Conservation (phyloP, 2,329 filamentous ascomycete species). For the Scedosporium aurantiacum region DNA sequence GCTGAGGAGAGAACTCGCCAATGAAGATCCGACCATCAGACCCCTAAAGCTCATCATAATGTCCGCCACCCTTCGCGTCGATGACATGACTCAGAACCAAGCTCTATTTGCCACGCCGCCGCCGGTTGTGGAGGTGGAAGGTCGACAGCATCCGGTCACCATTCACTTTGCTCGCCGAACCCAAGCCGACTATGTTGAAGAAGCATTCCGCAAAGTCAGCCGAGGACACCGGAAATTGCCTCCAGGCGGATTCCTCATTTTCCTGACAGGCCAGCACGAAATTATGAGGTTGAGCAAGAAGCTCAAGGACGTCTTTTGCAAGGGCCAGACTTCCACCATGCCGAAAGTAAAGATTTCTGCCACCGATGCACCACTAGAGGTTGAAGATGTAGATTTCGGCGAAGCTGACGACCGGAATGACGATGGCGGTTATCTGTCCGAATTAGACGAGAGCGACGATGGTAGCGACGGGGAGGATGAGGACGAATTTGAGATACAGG, state of each 20-base stretch:
- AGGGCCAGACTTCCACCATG: constrained; percentile 43
- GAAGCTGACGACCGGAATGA: constrained; percentile 44
- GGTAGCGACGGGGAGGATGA: constrained; percentile 40
- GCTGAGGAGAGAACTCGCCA: constrained; percentile 62
- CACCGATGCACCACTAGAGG: constrained; percentile 66
- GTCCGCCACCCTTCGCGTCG: constrained; percentile 88
- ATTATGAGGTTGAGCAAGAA: constrained; percentile 74
- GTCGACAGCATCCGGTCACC: constrained; percentile 82
- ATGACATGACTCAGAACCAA: constrained; percentile 78
- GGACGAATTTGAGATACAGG: constrained; percentile 58
- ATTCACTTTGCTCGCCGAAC: constrained; percentile 80
- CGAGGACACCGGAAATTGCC: constrained; percentile 84
- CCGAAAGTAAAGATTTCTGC: constrained; percentile 66
- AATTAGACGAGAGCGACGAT: constrained; percentile 34
- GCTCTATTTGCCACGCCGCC: constrained; percentile 68
- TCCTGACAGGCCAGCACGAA: constrained; percentile 87
- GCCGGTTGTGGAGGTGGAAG: constrained; percentile 80
- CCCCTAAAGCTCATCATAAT: constrained; percentile 94
- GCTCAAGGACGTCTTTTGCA: constrained; percentile 56
- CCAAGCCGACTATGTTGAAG: constrained; percentile 78
- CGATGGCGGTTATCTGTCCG: constrained; percentile 6
- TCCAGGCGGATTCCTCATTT: constrained; percentile 82
- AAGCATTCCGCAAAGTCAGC: constrained; percentile 77
- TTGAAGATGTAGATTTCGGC: constrained; percentile 79
- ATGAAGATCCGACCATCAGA: constrained; percentile 58